Evolutionary conservation across 768 basidiomycete species (phyloP), one percentile per base, ranked within the genome.

Genomic region (Amanita brunnescens): DNA sequence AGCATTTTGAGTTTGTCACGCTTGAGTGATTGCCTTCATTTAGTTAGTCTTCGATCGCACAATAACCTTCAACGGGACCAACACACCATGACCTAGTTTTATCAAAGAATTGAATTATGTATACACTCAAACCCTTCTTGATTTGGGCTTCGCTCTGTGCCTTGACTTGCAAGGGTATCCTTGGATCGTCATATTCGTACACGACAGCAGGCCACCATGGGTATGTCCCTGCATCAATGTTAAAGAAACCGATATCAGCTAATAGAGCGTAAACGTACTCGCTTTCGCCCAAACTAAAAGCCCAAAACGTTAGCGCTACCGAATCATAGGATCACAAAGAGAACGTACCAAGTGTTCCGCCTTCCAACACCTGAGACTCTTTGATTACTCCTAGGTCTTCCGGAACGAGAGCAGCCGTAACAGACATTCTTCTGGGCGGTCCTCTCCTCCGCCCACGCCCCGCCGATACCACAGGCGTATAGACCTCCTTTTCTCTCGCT

Each of bases 191-290:
- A 7, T 77, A 74, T 21, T 83, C 80, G 47, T 75, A 83, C 13
- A 93, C 76, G 7, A 87, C 80, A 7, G 84, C 92, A 35, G 92
- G 89, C 83, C 87, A 95, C 83, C 83, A 94, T 1, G 92, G 92
- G 58, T 73, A 93, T 0, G 82, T 77, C 32, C 70, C 89, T 90
- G 53, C 23, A 44, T n/a, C 51, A 10, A 7, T 20, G 16, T 40
- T 24, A 12, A 21, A 32, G 8, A 18, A 37, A 39, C 47, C 20
- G 16, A 32, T 44, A 49, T n/a, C 14, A 37, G 42, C 46, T 46
- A 38, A 18, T 39, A 24, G 45, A 29, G 26, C 26, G 26, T 6
- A 34, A 21, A 66, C 80, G 54, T 57, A 84, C 85, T 71, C 50
- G 78, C 70, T 74, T 91, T 92, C 0, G 86, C 90, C 91, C 91